Base-by-base conservation (phyloP, 306 rosid species). In the Fagus crenata region DNA sequence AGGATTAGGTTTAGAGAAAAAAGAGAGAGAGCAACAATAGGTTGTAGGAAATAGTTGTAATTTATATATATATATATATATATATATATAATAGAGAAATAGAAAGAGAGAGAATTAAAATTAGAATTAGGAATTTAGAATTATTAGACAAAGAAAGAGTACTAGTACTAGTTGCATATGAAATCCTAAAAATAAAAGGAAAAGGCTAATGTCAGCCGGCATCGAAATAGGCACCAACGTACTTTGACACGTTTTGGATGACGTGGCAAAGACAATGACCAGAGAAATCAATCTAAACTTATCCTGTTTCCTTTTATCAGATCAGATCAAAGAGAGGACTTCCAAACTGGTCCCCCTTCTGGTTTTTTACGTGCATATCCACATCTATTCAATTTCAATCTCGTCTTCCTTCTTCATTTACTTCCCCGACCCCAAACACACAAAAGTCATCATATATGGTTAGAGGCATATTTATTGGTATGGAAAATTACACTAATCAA, bases 251-350 rank as follows among this genome's bases (percentile, higher is more conserved):
- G 88, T 85, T 83, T 53, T 3, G 0, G 53, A 72, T 84, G 85
- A 91, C 87, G 90, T 91, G 92, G 88, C 83, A 22, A 11, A 0
- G 75, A 76, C 73, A 64, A n/a, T 54, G 84, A 77, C 86, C 83
- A 84, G 73, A 78, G 75, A 77, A 51, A 36, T 67, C 76, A 77
- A 67, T 37, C 55, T 42, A 49, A 33, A 37, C 86, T 61, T 69
- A 70, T 78, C 80, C 46, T 84, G 84, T 81, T 79, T 73, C 81
- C 84, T 82, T 31, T 75, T 75, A 22, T 77, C 74, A 31, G 74
- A 81, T 84, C 89, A 74, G 31, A 73, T 76, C 70, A 28, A 13
- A n/a, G 49, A 15, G 81, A 7, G 68, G 76, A 43, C 69, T 63
- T 32, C 46, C 14, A 36, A 2, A 37, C 3, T 54, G 75, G 54